Percentiles rank a stretch among this genome's conserved stretches.
Evolutionary conservation across 805 yeast species (phyloP).

Genomic region (Clavispora fructus): DNA sequence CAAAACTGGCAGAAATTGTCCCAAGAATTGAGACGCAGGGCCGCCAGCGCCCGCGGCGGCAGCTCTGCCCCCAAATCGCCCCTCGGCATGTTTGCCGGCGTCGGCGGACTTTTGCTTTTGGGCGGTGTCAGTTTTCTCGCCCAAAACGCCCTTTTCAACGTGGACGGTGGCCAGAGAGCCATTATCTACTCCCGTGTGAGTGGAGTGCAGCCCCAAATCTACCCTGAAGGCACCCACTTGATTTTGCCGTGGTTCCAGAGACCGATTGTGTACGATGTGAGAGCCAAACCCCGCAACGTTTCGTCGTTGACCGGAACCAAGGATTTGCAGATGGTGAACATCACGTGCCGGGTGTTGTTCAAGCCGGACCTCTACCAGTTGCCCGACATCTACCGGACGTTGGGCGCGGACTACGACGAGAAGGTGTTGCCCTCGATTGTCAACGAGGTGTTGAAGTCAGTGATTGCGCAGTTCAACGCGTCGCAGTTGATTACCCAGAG

Average conservation of each 20-base stretch:
- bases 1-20: slow-evolving; percentile 37
- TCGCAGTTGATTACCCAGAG: slow-evolving; percentile 98
- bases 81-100: slow-evolving; percentile 34
- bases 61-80: slow-evolving; percentile 32
- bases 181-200: slow-evolving; percentile 82
- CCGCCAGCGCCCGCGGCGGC: slow-evolving; percentile 19
- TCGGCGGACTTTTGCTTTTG: slow-evolving; percentile 36
- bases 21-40: slow-evolving; percentile 37
- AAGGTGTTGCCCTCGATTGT: slow-evolving; percentile 97
- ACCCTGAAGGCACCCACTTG: slow-evolving; percentile 92
- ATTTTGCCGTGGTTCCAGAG: slow-evolving; percentile 93
- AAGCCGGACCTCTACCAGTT: slow-evolving; percentile 77
- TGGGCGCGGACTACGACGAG: slow-evolving; percentile 94
- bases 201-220: slow-evolving; percentile 80
- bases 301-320: slow-evolving; percentile 95
- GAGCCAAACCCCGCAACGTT: slow-evolving; percentile 92
- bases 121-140: slow-evolving; percentile 39
- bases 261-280: slow-evolving; percentile 84
- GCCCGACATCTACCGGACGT: slow-evolving; percentile 83
- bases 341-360: slow-evolving; percentile 95
- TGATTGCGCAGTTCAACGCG: slow-evolving; percentile 97
- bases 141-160: slow-evolving; percentile 42
- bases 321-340: slow-evolving; percentile 97
- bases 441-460: slow-evolving; percentile 92
- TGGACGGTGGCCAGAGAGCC: slow-evolving; percentile 99